Percentiles rank a stretch among this genome's conserved stretches.
Conservation (phyloP, 2,329 filamentous ascomycete genomes). For the Colletotrichum sp. region DNA sequence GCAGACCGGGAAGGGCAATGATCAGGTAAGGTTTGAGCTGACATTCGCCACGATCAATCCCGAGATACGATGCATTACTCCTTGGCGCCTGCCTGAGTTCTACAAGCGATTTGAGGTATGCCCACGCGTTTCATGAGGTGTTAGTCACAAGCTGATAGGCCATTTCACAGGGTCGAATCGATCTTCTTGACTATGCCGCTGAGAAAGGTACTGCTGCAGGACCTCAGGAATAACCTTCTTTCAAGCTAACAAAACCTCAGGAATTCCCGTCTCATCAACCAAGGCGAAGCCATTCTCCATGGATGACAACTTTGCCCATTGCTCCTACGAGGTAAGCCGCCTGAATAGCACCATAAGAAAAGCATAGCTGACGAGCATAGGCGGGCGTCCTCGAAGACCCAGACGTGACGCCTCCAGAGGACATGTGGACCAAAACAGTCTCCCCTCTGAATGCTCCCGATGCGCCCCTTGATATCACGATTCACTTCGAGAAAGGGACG, state of each 20-base stretch:
- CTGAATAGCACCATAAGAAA: constrained; percentile 42
- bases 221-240: accelerated
- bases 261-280: constrained; percentile 75
- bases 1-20: constrained; percentile 23
- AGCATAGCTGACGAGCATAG: background rate
- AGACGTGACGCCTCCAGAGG: constrained; percentile 63
- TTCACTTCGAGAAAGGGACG: constrained; percentile 71
- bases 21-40: constrained; percentile 44
- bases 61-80: constrained; percentile 71
- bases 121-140: accelerated
- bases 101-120: constrained; percentile 65
- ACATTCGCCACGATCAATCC: constrained; percentile 37
- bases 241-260: background rate
- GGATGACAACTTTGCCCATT: constrained; percentile 66
- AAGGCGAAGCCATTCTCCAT: constrained; percentile 62
- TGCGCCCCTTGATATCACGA: constrained; percentile 67
- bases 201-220: constrained; percentile 44
- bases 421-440: constrained; percentile 72
- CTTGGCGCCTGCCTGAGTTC: constrained; percentile 74
- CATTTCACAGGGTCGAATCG: constrained; percentile 62
- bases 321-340: constrained; percentile 74
- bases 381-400: constrained; percentile 65
- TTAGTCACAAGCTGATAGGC: background rate
- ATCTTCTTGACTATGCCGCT: constrained; percentile 74
- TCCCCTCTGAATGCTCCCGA: constrained; percentile 65